Conservation (phyloP, 805 yeast species). For the Pichia gijzeniarum region DNA sequence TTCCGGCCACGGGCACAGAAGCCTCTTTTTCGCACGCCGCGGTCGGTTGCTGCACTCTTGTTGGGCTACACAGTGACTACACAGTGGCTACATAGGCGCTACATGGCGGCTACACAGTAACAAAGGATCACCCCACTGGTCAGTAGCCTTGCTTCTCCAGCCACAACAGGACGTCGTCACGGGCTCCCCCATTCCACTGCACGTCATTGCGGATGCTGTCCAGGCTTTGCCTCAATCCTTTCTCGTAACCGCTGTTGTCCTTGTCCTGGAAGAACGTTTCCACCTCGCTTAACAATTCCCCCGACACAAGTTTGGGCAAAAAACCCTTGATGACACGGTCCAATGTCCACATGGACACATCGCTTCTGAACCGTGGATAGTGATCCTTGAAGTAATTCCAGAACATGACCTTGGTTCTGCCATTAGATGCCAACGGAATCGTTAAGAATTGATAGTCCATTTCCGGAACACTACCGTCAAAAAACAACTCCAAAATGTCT, state of each 20-base stretch:
- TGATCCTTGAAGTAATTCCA: conserved; percentile 47
- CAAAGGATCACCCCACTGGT: neutral
- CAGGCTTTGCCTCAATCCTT: conserved; percentile 48
- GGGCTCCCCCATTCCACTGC: conserved; percentile 46
- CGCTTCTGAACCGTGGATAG: conserved; percentile 38
- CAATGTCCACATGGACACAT: conserved; percentile 33
- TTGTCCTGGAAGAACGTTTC: conserved; percentile 38
- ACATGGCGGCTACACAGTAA: no score
- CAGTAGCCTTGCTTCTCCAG: conserved; percentile 15
- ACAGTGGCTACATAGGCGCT: no score
- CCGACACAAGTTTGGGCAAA: conserved; percentile 31
- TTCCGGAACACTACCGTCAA: conserved; percentile 41
- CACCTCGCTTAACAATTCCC: conserved; percentile 32
- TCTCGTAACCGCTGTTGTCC: conserved; percentile 50
- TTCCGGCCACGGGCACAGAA: no score
- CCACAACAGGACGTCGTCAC: conserved; percentile 38
- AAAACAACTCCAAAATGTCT: conserved; percentile 35
- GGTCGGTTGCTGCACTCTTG: no score
- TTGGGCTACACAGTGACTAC: no score
- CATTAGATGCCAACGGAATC: conserved; percentile 40
- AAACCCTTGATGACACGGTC: conserved; percentile 32
- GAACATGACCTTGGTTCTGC: conserved; percentile 35
- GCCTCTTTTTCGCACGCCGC: no score
- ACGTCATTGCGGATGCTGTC: conserved; percentile 47
- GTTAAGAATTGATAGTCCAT: conserved; percentile 57